Base-by-base conservation (phyloP, 2,329 filamentous ascomycete genomes). In the Fusarium sp. region DNA sequence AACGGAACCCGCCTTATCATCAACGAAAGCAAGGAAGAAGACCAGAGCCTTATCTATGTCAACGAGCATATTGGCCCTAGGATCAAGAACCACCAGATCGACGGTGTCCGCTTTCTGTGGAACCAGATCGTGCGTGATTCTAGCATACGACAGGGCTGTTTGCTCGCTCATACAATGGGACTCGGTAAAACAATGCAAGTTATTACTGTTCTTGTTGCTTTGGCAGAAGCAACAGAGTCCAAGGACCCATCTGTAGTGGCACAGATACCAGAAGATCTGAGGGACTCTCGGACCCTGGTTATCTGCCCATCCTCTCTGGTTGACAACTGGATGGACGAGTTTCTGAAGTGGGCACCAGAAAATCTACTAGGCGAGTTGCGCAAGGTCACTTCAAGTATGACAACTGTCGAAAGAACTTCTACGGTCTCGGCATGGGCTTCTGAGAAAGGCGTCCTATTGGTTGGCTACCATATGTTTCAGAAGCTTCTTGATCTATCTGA, bases 171-270 rank as follows among this genome's bases (percentile, higher is more conserved):
- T 76, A 93, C 92, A 1, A 97, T 97, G 94, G 94, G 94, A 2
- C 80, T 97, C 4, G 94, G 94, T 17, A 97, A 97, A 80, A 96
- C 94, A 0, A 93, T 97, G 90, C 94, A 97, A 80, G 87, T 93
- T 7, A 93, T 97, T 61, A 92, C 93, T 1, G 81, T 97, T n/a
- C 84, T 97, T 7, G 85, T 92, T 17, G 89, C 92, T 0, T 86
- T 97, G 63, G 83, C 88, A 6, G 85, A 92, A 69, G 87, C 92
- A 4, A 84, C 88, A 6, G 75, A 76, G 20, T 94, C 91, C 0
- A 30, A 76, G 0, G 85, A 94, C 54, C 77, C 80, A 1, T 76
- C 81, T 0, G 79, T 95, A 7, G 78, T 78, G 4, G 80, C 81
- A 0, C 93, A 96, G 75, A 86, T 97, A 32, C 93, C 94, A 0